A percentile compares a stretch with the other conserved stretches of the same genome.
Conservation (phyloP, 495 filamentous ascomycete genomes). For the Penicillium dipodomyicola region DNA sequence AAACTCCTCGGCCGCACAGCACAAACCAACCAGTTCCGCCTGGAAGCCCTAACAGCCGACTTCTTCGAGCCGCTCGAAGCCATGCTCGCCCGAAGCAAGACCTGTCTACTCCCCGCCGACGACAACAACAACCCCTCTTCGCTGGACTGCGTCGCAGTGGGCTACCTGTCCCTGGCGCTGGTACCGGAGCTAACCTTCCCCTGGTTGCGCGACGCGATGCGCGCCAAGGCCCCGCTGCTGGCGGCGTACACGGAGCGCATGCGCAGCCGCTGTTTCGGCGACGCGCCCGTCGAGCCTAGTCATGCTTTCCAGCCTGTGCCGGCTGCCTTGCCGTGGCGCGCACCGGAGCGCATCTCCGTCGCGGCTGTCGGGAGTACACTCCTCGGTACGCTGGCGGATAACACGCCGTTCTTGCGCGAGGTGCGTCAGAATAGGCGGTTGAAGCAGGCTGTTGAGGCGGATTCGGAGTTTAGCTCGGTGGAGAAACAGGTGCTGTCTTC, state of each 20-base stretch:
- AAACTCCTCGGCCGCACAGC: constrained; percentile 39
- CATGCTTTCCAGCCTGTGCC: constrained; percentile 28
- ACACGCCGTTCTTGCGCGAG: constrained; percentile 41
- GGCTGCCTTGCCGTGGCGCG: constrained; percentile 38
- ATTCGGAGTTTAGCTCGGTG: constrained; percentile 23
- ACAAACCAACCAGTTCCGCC: constrained; percentile 56
- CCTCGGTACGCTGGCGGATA: constrained; percentile 39
- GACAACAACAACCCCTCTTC: constrained; percentile 47
- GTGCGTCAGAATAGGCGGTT: constrained; percentile 38
- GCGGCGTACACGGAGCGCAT: constrained; percentile 53
- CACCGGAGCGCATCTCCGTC: constrained; percentile 34
- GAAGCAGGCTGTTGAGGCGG: constrained; percentile 30
- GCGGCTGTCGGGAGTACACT: constrained; percentile 39
- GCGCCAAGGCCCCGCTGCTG: constrained; percentile 52
- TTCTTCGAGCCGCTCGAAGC: constrained; percentile 67
- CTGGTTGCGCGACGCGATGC: constrained; percentile 67
- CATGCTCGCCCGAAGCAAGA: constrained; percentile 53
- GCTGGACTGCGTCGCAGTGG: constrained; percentile 75
- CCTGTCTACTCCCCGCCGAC: constrained; percentile 48
- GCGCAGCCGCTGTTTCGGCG: constrained; percentile 41
- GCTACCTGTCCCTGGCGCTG: constrained; percentile 72
- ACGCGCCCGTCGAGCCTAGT: constrained; percentile 16
- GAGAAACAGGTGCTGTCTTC: constrained; percentile 30
- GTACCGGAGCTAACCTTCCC: constrained; percentile 66
- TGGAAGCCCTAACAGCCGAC: constrained; percentile 65